Evolutionary conservation across 2,329 filamentous ascomycete genomes (phyloP).

Genomic region (Aspergillus proliferans): DNA sequence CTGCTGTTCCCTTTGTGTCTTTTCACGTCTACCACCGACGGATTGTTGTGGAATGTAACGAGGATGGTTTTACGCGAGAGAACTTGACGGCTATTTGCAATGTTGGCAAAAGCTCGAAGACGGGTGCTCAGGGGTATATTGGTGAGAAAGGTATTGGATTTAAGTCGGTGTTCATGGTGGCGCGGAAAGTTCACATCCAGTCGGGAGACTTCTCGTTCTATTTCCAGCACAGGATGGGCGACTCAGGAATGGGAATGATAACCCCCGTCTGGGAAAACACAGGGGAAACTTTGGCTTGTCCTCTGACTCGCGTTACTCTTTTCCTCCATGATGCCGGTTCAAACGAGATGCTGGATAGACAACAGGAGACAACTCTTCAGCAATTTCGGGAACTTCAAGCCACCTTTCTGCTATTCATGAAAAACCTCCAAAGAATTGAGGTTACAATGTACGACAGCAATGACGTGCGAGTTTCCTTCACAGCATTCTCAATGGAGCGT

Average conservation of each 20-base stretch:
- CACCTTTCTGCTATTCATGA: constrained; percentile 39
- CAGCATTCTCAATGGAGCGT: constrained; percentile 1
- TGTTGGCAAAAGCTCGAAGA: constrained; percentile 33
- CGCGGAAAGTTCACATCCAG: constrained; percentile 33
- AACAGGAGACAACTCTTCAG: constrained; percentile 4
- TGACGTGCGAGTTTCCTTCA: constrained; percentile 4
- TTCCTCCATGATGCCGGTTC: constrained; percentile 7
- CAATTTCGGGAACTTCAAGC: constrained; percentile 29
- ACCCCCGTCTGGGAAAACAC: constrained; percentile 32
- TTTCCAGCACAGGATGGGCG: constrained; percentile 29
- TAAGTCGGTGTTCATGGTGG: constrained; percentile 32
- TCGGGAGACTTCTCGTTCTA: constrained; percentile 34
- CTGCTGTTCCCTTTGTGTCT: constrained; percentile 13
- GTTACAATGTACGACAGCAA: constrained; percentile 7
- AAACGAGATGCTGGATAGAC: constrained; percentile 22
- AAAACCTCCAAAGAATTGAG: constrained; percentile 31
- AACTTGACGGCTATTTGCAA: constrained; percentile 35
- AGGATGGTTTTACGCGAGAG: constrained; percentile 35
- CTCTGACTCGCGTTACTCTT: constrained; percentile 35
- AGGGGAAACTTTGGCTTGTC: background rate
- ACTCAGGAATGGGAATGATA: constrained; percentile 49
- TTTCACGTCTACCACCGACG: constrained; percentile 14
- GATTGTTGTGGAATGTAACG: constrained; percentile 41
- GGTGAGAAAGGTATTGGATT: constrained; percentile 34
- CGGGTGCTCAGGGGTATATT: constrained; percentile 20